Base-by-base conservation (phyloP, 495 filamentous ascomycete genomes). In the Umbilicaria muhlenbergii region DNA sequence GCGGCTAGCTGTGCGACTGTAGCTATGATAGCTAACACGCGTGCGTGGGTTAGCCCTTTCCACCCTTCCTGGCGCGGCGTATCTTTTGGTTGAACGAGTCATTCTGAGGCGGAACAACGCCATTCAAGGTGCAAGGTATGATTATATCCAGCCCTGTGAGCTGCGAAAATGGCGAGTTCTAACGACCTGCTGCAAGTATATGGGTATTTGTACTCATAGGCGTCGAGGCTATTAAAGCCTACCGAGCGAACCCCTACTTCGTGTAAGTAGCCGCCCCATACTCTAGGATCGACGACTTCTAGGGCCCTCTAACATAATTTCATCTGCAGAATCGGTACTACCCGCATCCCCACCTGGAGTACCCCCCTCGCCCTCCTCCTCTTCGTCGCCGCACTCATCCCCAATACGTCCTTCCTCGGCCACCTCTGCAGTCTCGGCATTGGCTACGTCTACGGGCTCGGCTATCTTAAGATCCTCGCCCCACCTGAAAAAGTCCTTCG, bases 131-230 rank as follows among this genome's bases (percentile, higher is more conserved):
- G 76, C 87, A 36, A 89, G 83, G 85, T 88, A 64, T 52, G 71
- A 52, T n/a, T 1, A 15, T 3, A 16, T 13, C 17, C 16, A 11
- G 10, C 21, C 32, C 28, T 42, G 48, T 56, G 44, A 58, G 36
- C 39, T 12, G 38, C 36, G 36, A 36, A 11, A 28, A 28, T 6
- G 6, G 24, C 24, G 4, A 3, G 24, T 10, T 10, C 24, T 28
- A 10, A 28, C 24, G 24, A 28, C 24, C 24, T 28, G 24, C 24
- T 28, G 1, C 24, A 35, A 88, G 87, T 64, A 75, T 94, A 24
- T 91, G 89, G 83, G 81, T 88, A 2, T 95, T 96, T 55, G 73
- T 93, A 17, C 68, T 98, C 38, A 66, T 95, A 36, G 81, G 77
- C 38, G 72, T 77, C 28, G 91, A 95, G 62, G 77, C 85, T 10